These are phyloP conservation scores for Penicillium malachiteum DNA, from an alignment of 495 filamentous ascomycete species.

Conservation along the genomic window DNA sequence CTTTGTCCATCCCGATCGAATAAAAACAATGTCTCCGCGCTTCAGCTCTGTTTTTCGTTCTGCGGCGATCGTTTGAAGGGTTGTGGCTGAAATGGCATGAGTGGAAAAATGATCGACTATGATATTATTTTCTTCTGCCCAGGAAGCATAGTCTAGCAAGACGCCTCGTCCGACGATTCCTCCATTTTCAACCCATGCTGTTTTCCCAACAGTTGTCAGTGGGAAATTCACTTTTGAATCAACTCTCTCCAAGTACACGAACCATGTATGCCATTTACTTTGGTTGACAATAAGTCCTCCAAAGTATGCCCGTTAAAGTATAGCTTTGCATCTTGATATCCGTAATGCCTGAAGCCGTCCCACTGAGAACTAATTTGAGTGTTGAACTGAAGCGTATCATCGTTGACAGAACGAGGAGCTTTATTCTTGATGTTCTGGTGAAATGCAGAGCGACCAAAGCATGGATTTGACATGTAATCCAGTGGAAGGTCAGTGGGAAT, in stretches of 20 bases:
- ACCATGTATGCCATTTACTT: conserved; percentile 10
- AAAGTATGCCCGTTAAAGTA: conserved; percentile 10
- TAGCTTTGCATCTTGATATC: conserved; percentile 6
- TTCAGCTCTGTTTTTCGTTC: conserved; percentile 4
- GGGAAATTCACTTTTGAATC: background rate
- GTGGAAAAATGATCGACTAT: conserved; percentile 5
- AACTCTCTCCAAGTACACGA: background rate
- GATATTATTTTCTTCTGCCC: conserved; percentile 35
- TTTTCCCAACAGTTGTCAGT: background rate
- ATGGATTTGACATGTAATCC: conserved; percentile 9
- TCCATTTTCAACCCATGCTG: conserved; percentile 44
- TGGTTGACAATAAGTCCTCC: background rate
- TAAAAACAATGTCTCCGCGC: conserved; percentile 7
- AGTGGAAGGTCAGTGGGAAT: conserved; percentile 7
- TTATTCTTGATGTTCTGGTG: conserved; percentile 14
- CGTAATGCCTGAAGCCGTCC: conserved; percentile 16
- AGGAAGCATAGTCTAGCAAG: conserved; percentile 57
- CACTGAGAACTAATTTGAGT: conserved; percentile 16
- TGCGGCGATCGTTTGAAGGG: conserved; percentile 5
- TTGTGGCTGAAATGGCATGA: background rate
- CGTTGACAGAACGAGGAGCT: conserved; percentile 11
- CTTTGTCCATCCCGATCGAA: conserved; percentile 8
- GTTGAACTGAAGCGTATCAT: conserved; percentile 15
- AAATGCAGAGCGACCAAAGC: conserved; percentile 8
- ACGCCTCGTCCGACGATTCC: conserved; percentile 58